Evolutionary conservation across 108 stramenopile species (phyloP), one percentile per base, ranked within the genome.

Genomic region (Skeletonema costatum): DNA sequence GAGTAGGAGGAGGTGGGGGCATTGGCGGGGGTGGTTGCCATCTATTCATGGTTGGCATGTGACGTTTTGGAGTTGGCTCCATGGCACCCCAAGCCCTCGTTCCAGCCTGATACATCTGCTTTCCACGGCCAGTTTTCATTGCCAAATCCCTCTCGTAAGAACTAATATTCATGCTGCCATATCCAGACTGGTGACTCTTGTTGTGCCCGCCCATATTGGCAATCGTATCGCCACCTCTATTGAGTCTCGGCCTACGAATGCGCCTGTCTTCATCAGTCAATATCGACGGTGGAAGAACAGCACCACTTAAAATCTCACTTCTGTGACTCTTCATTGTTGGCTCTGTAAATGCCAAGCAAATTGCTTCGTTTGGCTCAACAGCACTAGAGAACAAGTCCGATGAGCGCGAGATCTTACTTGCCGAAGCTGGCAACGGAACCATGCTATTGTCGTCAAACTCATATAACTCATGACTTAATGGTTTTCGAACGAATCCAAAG

Each of bases 91-190:
- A 95, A 8, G 91, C 68, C 68, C 93, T 74, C 17, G 92, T 95
- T 17, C 93, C 93, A 39, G 93, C 87, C 82, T 95, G 88, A 68
- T 92, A 64, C 93, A 95, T 92, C 59, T 95, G 87, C 61, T 83
- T 69, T 19, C 91, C 91, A 46, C 93, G 81, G 25, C 93, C 93
- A 17, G 74, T 92, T 63, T 76, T 74, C 46, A 85, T 78, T 21
- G 93, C 93, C 75, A 95, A 72, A 35, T 92, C 80, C 14, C 93
- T 75, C 67, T 95, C 93, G 56, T 95, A 91, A 10, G 90, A 91
- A 41, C 87, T 84, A 59, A 95, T 91, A 62, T 95, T 95, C 93
- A 95, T 95, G 73, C 90, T 91, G 4, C 93, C 93, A 59, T 90
- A 89, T 17, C 93, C 93, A 63, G 84, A 74, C 48, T 91, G 79